Base-by-base conservation (phyloP, 345 rosid species). In the Eucalyptus marginata region DNA sequence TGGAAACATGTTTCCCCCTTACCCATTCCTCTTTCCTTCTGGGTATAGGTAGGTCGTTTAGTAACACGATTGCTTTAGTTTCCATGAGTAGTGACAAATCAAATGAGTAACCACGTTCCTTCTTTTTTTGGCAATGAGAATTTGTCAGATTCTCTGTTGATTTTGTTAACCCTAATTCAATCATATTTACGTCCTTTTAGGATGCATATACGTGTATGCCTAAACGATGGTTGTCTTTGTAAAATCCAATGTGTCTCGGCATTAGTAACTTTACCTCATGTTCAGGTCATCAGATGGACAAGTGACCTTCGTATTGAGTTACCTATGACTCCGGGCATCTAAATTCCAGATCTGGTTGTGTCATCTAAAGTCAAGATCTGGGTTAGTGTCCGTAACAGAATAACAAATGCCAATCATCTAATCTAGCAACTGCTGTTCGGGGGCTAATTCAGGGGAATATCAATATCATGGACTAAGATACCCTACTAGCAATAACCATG, bases 1-100 rank as follows among this genome's bases (percentile, higher is more conserved):
- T 36, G 93, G 91, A 88, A 95, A 88, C 88, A 49, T 90, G 51
- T 92, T 93, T 90, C 97, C 92, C 80, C 96, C 95, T 76, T 89
- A 87, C 92, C 93, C 99, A 1, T 93, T 91, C 93, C 90, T 94
- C 89, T 91, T 90, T 86, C 95, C 98, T 22, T 89, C 95, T 87
- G 91, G 90, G 79, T 90, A 95, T 91, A 94, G 99, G 99, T 97
- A 94, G 87, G 84, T 88, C 40, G 68, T 76, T 36, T 36, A 40
- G 83, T 76, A 40, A 76, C 47, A 36, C 29, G 13, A 76, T 76
- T 76, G 83, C 83, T 76, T 76, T 40, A 14, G 76, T 64, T 16
- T 16, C 31, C 76, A 64, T 64, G 76, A 14, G 76, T 14, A 14
- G 36, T n/a, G 76, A 64, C 36, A n/a, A 64, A n/a, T 64, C 18